A percentile compares a stretch with the other conserved stretches of the same genome.
phyloP scores from a whole-genome alignment of 2,329 filamentous ascomycete genomes.

The Pseudogymnoascus sp. region DNA sequence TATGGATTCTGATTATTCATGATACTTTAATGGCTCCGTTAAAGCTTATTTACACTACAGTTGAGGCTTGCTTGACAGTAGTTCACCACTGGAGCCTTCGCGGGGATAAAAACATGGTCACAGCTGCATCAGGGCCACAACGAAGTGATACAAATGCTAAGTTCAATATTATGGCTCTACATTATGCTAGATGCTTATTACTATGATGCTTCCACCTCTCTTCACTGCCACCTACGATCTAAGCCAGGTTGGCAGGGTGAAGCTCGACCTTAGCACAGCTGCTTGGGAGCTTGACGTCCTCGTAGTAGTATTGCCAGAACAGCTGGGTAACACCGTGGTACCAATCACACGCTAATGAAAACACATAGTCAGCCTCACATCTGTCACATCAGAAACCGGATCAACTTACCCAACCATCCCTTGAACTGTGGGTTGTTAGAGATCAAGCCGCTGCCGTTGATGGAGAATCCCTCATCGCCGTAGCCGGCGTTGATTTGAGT shows the following conservation, averaged over 20 bases:
- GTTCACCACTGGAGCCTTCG: background rate
- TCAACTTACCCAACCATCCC: constrained; percentile 14
- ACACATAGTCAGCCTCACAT: background rate
- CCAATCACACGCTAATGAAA: constrained; percentile 19
- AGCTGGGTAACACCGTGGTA: constrained; percentile 19
- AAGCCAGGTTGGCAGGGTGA: constrained; percentile 8
- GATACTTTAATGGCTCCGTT: background rate
- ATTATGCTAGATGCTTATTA: constrained; percentile 3
- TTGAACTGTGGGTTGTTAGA: constrained; percentile 11
- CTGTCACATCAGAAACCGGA: background rate
- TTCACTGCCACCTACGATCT: background rate
- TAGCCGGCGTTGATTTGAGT: constrained; percentile 13
- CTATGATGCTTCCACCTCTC: background rate
- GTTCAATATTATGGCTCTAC: background rate
- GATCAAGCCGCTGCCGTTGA: constrained; percentile 15
- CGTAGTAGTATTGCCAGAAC: constrained; percentile 17
- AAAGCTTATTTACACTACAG: background rate
- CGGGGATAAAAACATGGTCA: background rate
- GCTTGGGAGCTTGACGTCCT: constrained; percentile 12
- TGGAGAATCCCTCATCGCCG: constrained; percentile 14
- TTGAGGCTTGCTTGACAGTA: background rate
- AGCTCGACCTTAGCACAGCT: constrained; percentile 18
- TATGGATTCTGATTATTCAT: background rate
- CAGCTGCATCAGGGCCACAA: background rate
- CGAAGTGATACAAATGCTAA: background rate